phyloP scores from a whole-genome alignment of 345 rosid species.

The Leavenworthia alabamica region DNA sequence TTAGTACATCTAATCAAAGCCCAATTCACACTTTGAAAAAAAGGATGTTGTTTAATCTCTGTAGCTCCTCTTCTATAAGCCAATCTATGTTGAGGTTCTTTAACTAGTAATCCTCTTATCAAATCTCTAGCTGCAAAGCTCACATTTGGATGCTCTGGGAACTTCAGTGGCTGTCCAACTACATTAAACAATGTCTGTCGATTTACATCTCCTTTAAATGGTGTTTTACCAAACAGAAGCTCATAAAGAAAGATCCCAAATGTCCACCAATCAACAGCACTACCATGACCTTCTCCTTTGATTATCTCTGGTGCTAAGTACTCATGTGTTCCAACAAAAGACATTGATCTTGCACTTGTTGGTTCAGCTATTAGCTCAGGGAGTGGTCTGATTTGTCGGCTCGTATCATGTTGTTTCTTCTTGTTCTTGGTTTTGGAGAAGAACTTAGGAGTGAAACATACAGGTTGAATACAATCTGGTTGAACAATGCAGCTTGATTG shows the following conservation, averaged over 20 bases:
- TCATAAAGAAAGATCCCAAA: conserved; percentile 79
- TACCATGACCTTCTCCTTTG: conserved; percentile 84
- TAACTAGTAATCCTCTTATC: conserved; percentile 70
- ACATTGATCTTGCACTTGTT: conserved; percentile 72
- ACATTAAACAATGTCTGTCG: conserved; percentile 51
- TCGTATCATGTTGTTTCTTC: conserved; percentile 26
- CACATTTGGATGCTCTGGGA: conserved; percentile 67
- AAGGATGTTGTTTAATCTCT: conserved; percentile 77
- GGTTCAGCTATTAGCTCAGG: conserved; percentile 91
- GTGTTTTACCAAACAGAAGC: conserved; percentile 76
- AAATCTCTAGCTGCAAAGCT: conserved; percentile 73
- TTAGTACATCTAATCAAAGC: conserved; percentile 73
- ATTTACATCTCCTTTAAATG: conserved; percentile 65
- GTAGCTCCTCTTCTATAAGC: conserved; percentile 77
- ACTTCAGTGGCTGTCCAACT: conserved; percentile 63
- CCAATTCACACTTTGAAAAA: conserved; percentile 77
- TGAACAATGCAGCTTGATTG: conserved; percentile 43
- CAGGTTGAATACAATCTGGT: conserved; percentile 54
- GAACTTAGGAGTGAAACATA: conserved; percentile 55
- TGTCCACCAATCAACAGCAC: conserved; percentile 95
- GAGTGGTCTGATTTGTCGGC: conserved; percentile 46
- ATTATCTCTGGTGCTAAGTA: conserved; percentile 85
- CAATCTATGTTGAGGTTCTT: conserved; percentile 73
- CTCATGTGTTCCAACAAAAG: conserved; percentile 86
- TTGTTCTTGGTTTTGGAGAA: conserved; percentile 38